phyloP scores from a whole-genome alignment of 2,329 filamentous ascomycete genomes.

The Salinomyces thailandicus region DNA sequence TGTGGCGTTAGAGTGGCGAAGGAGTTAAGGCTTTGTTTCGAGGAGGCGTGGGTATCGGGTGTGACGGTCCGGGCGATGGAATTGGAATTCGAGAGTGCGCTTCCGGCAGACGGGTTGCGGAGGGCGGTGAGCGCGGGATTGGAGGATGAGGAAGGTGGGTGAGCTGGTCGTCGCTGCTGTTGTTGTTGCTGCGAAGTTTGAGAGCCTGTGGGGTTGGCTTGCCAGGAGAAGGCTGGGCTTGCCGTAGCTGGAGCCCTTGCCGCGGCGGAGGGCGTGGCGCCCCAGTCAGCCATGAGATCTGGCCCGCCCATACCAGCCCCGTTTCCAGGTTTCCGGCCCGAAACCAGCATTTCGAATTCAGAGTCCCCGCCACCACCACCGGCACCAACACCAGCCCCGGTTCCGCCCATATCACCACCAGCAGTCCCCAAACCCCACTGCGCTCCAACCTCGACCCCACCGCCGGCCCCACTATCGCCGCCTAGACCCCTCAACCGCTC shows the following conservation, averaged over 20 bases:
- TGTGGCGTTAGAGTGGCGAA: slow-evolving; percentile 27
- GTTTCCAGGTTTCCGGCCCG: slow-evolving; percentile 52
- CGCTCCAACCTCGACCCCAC: background rate
- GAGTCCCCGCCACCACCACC: slow-evolving; percentile 51
- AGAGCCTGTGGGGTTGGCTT: no score
- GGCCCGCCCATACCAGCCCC: slow-evolving; percentile 18
- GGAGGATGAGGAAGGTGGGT: slow-evolving; percentile 3
- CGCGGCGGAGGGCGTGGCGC: slow-evolving; percentile 23
- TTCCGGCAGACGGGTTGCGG: slow-evolving; percentile 7
- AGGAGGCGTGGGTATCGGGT: no score
- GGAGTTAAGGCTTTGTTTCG: slow-evolving; percentile 19
- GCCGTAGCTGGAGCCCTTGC: slow-evolving; percentile 16
- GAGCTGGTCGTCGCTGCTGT: no score
- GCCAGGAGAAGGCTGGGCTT: slow-evolving; percentile 36
- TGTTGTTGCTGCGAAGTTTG: no score
- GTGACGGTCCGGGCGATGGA: slow-evolving; percentile 24
- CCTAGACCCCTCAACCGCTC: slow-evolving; percentile 79
- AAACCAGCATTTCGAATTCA: slow-evolving; percentile 83
- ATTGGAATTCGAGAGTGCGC: no score
- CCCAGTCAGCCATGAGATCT: slow-evolving; percentile 37
- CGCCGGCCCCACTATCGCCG: slow-evolving; percentile 17
- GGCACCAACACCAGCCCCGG: slow-evolving; percentile 41
- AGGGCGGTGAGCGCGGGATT: no score
- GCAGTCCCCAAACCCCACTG: background rate
- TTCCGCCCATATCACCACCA: background rate